Evolutionary conservation across 495 filamentous ascomycete genomes (phyloP).

Genomic region (Tetracladium setigerum): DNA sequence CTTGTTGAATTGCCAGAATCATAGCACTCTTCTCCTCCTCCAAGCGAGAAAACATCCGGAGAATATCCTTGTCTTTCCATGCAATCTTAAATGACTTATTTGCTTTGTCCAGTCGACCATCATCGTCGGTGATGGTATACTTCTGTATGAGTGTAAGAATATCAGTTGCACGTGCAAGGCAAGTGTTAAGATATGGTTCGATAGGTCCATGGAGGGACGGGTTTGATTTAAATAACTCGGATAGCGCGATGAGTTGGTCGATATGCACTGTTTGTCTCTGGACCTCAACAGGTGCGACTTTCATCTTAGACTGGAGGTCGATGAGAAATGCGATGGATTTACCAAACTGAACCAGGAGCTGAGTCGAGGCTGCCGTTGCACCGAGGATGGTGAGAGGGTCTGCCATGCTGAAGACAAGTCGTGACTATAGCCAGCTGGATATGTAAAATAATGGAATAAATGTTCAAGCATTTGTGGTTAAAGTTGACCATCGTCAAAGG

Average conservation of each 20-base stretch:
- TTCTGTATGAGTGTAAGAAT: too few species aligned
- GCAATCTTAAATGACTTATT: too few species aligned
- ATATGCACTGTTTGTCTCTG: background rate
- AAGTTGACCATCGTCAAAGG: too few species aligned
- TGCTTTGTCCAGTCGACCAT: too few species aligned
- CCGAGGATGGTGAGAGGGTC: conserved; percentile 5
- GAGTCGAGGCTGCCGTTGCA: background rate
- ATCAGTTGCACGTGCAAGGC: too few species aligned
- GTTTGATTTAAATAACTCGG: background rate
- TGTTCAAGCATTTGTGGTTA: too few species aligned
- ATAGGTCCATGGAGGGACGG: background rate
- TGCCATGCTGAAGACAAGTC: too few species aligned
- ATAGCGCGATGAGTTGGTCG: background rate
- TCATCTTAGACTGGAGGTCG: background rate
- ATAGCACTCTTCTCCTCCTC: conserved; percentile 1
- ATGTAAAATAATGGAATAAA: too few species aligned
- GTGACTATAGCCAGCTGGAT: too few species aligned
- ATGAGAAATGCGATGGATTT: background rate
- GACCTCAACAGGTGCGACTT: background rate
- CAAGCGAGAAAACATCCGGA: background rate
- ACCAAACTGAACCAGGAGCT: background rate
- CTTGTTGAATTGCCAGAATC: background rate
- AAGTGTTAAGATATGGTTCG: too few species aligned
- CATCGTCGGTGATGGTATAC: too few species aligned
- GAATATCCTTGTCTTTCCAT: too few species aligned